Conservation (phyloP, 805 yeast species). For the Brettanomyces nanus region DNA sequence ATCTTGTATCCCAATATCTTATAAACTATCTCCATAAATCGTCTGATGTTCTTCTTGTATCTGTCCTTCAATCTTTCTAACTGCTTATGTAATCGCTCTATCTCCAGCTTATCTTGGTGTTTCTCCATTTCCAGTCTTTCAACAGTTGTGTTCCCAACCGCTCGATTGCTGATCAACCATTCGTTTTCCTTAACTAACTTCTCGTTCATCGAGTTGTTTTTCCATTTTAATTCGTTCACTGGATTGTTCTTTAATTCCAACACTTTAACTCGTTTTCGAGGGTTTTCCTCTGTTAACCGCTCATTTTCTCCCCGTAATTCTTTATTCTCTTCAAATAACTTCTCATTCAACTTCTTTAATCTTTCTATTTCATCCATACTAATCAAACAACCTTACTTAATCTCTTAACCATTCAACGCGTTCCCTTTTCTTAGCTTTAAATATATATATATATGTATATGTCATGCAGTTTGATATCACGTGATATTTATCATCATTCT, state of each 20-base stretch:
- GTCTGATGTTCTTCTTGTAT: constrained; percentile 59
- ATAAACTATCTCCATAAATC: constrained; percentile 59
- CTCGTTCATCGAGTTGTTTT: constrained; percentile 44
- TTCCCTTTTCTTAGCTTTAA: too few relatives aligned
- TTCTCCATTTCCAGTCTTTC: constrained; percentile 54
- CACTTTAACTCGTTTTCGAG: constrained; percentile 30
- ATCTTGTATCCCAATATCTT: constrained; percentile 64
- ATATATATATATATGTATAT: too few relatives aligned
- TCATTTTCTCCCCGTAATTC: constrained; percentile 9
- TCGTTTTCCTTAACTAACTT: constrained; percentile 50
- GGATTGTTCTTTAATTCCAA: constrained; percentile 65
- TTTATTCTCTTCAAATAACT: constrained; percentile 15
- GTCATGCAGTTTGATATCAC: neutral
- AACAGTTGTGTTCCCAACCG: constrained; percentile 1
- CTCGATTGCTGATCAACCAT: constrained; percentile 33
- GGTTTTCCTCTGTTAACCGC: constrained; percentile 13
- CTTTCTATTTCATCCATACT: neutral
- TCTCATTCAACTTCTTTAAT: neutral
- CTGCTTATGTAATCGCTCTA: constrained; percentile 43
- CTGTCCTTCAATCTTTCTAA: constrained; percentile 45
- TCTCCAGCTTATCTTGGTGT: constrained; percentile 35
- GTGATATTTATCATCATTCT: too few relatives aligned
- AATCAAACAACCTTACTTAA: neutral
- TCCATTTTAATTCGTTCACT: constrained; percentile 48
- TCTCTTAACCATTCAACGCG: neutral